Base-by-base conservation (phyloP, 1,284 basidiomycete species). In the Ceratobasidium sp. region DNA sequence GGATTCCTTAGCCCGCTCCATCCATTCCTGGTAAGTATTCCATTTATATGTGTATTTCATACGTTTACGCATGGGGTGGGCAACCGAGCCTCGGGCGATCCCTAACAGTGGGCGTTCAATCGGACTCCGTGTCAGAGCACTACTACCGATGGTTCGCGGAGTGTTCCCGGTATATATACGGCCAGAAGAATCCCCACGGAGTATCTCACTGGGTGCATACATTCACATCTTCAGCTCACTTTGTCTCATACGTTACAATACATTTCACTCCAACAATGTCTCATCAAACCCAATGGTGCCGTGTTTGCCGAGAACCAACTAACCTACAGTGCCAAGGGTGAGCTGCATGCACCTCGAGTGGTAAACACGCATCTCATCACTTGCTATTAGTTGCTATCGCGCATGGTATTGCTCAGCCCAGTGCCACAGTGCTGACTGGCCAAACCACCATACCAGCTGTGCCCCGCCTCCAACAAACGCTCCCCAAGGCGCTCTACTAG, bases 401-500 rank as follows among this genome's bases (percentile, higher is more conserved):
- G 64, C 34, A 20, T 31, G 20, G 22, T 67, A 67, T 29, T 67
- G 64, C 27, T 54, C 50, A 10, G 38, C 29, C 1, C 27, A 54
- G 6, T 67, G 64, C 20, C 64, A 67, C 12, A 12, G 7, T 3
- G 27, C 15, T 1, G 22, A 67, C 29, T 67, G 64, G 64, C 38
- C 38, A 6, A 32, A 3, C 7, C 64, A 67, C 52, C 40, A 67
- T 35, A 5, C 20, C 8, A 31, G 34, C 29, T 67, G 64, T 22
- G 29, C 20, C 27, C 34, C 60, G 2, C 29, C 34, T 13, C 31
- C 47, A 10, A 22, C 35, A 25, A 32, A 17, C 56, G 13, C 32
- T 35, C 45, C 54, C n/a, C 29, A 12, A 20, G 54, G 32, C 13
- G 15, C 42, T 34, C 20, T 31, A 22, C 52, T 22, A 17, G 12